A percentile compares a stretch with the other conserved stretches of the same genome.
These are phyloP conservation scores for Plantago ovata DNA, from an alignment of 257 asterid genomes.

Conservation along the genomic window DNA sequence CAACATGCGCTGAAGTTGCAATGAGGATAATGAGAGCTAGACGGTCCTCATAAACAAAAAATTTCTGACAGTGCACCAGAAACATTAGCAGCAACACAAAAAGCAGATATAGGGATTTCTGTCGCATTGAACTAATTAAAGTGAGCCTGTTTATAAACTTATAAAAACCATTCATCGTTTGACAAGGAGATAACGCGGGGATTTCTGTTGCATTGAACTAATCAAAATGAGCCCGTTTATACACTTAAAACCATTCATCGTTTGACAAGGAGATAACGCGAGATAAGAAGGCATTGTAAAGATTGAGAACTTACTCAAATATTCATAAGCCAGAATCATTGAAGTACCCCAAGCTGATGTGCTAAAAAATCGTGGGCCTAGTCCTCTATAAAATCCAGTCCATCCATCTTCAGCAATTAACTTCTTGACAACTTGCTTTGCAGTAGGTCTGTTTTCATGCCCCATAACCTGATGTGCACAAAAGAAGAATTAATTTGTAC, in stretches of 20 bases:
- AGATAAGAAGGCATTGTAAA: conserved; percentile 5
- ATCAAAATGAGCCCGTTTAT: background rate
- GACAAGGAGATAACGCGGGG: background rate
- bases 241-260: background rate
- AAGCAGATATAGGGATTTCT: background rate
- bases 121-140: background rate
- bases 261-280: conserved; percentile 1
- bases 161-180: background rate
- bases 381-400: conserved; percentile 87
- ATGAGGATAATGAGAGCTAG: too few relatives aligned
- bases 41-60: too few relatives aligned
- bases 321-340: conserved; percentile 95
- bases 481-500: conserved; percentile 19
- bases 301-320: conserved; percentile 56
- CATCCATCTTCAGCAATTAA: conserved; percentile 93
- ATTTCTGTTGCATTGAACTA: background rate
- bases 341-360: conserved; percentile 99
- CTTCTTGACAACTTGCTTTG: conserved; percentile 64
- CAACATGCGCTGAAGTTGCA: too few relatives aligned
- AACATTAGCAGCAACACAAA: background rate
- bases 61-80: too few relatives aligned
- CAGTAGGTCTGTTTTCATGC: conserved; percentile 63
- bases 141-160: background rate
- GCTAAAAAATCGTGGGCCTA: conserved; percentile 97
- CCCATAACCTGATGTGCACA: conserved; percentile 64